Evolutionary conservation across 306 rosid genomes (phyloP), one percentile per base, ranked within the genome.

Genomic region (Vigna nakashimae): DNA sequence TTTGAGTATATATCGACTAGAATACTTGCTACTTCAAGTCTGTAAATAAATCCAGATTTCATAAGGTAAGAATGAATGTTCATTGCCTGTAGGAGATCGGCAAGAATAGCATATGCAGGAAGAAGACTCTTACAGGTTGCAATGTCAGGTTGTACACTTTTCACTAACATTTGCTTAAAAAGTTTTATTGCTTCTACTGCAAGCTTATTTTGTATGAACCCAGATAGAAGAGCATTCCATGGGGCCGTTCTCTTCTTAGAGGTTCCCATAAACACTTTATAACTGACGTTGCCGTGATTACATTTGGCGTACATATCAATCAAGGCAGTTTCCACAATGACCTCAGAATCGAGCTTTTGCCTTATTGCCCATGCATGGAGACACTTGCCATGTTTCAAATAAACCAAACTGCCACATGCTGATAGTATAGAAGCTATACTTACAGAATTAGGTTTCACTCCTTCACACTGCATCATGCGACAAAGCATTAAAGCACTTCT

Each of bases 321-420:
- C 82, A 91, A 76, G 60, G 97, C 93, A 71, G 97, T 94, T 84
- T 88, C 97, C 70, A 92, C 89, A n/a, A 82, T 65, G 11, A 89
- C 97, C 72, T 94, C 97, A 28, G 87, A 75, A 22, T 89, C 89
- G 7, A 88, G 86, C 32, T 87, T 81, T 69, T 84, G 90, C 82
- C 90, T 92, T 67, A 94, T 85, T 64, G 90, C 87, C 97, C 93
- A 90, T 0, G 87, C 92, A 34, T 92, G 98, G 76, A 92, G 76
- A 91, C 89, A 84, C 84, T 74, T 86, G 12, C 96, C 98, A 45
- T 76, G 87, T 26, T 73, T 79, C 56, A 81, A 84, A 68, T 76
- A 85, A 76, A 38, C 45, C 84, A 89, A 79, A 81, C 79, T 85
- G 24, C 91, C 86, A 71, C 97, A 92, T 7, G 92, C 96, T 13